Base-by-base conservation (phyloP, 192 early-diverging fungal genomes). In the Coemansia sp. region DNA sequence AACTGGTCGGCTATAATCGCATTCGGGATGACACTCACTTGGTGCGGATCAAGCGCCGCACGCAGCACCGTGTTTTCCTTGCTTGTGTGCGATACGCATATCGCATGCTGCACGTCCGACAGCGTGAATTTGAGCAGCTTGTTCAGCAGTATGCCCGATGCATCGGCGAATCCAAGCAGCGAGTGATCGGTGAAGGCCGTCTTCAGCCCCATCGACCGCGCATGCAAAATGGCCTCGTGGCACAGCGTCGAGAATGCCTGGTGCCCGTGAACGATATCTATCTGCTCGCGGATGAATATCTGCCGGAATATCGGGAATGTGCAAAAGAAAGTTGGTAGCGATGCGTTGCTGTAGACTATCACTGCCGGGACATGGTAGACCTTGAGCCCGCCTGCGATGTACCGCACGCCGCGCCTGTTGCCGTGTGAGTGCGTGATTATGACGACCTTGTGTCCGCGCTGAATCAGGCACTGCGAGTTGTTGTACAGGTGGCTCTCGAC, bases 31-130 rank as follows among this genome's bases (percentile, higher is more conserved):
- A 96, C 95, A 5, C 92, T 94, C 5, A 99, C 97, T 62, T 88
- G 87, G 61, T 85, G 79, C 10, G 97, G 97, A 41, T 93, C 89
- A 20, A 99, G 84, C 7, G 91, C 89, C 2, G 94, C 97, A 19
- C 97, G 84, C 29, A 99, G 76, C 10, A 99, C 97, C 1, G 97
- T 99, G 78, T 99, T 99, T 77, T 98, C 97, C 78, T 97, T 99
- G 84, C 95, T 95, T 63, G 97, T 99, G 77, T 98, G 92, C 20
- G 94, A 96, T 17, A 99, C 97, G 66, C 97, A 99, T 46, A 99
- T 95, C 23, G 96, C 95, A 75, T 97, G 95, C 61, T 95, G 91
- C 34, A 98, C 87, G 63, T 99, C 97, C n/a, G 92, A 93, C 25
- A 99, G 73, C 6, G 96, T 96, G 59, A 97, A 98, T 62, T 99